Conservation (phyloP, 306 rosid species). For the Cucumis hystrix region DNA sequence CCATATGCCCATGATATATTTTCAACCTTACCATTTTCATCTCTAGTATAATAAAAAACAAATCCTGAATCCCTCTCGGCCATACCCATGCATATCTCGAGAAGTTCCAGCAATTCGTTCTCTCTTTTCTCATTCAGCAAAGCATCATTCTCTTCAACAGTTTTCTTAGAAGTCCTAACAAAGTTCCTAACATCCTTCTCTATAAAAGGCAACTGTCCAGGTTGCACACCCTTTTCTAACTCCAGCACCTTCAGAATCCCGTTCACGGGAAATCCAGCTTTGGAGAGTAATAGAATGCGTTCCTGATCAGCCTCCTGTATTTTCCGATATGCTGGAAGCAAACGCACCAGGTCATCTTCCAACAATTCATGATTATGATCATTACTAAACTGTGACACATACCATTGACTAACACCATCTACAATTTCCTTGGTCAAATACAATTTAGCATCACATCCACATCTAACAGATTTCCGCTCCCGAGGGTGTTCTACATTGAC, state of each 20-base stretch:
- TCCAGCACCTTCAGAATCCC: conserved; percentile 48
- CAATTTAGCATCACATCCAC: conserved; percentile 65
- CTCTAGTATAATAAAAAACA: conserved; percentile 29
- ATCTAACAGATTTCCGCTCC: conserved; percentile 56
- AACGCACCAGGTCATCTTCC: conserved; percentile 63
- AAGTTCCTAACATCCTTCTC: conserved; percentile 66
- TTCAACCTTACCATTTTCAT: conserved; percentile 36
- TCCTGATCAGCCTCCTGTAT: conserved; percentile 51
- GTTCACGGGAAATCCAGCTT: conserved; percentile 64
- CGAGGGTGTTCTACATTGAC: conserved; percentile 60
- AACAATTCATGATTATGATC: conserved; percentile 57
- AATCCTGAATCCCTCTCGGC: conserved; percentile 31
- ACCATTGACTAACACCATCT: conserved; percentile 47
- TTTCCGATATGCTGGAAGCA: conserved; percentile 63
- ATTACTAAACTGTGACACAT: conserved; percentile 54
- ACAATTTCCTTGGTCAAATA: conserved; percentile 52
- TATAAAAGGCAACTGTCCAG: conserved; percentile 52
- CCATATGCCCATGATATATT: conserved; percentile 51
- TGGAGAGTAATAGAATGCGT: conserved; percentile 47
- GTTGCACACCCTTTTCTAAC: conserved; percentile 52
- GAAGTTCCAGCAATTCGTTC: conserved; percentile 43
- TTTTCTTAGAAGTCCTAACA: conserved; percentile 53
- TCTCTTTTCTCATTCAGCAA: conserved; percentile 50
- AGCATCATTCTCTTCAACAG: conserved; percentile 53
- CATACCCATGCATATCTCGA: conserved; percentile 39